Conservation (phyloP, 108 stramenopile genomes). For the Nitzschia palea region DNA sequence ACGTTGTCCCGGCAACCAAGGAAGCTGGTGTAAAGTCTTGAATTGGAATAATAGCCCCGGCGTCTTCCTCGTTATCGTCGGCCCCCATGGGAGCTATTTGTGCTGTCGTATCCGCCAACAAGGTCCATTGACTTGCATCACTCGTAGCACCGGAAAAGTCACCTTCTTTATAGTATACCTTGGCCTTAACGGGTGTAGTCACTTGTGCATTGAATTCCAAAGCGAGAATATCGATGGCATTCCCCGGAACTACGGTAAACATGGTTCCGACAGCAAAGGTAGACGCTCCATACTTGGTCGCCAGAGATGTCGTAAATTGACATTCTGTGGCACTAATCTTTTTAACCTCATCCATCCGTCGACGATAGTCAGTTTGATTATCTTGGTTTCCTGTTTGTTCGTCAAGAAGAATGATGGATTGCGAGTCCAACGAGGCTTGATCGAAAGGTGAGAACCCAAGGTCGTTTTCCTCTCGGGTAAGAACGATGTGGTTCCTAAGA, state of each 20-base stretch:
- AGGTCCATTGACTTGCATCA: slow-evolving; percentile 1
- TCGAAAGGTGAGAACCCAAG: no score
- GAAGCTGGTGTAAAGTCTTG: not conserved
- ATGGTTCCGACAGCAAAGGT: slow-evolving; percentile 8
- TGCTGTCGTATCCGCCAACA: slow-evolving; percentile 18
- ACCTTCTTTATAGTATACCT: slow-evolving; percentile 14
- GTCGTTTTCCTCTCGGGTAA: no score
- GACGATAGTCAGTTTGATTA: no score
- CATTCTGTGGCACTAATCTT: slow-evolving; percentile 2
- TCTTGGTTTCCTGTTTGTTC: no score
- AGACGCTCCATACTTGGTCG: not conserved
- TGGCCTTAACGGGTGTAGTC: not conserved
- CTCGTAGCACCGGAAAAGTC: slow-evolving; percentile 10
- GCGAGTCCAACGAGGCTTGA: no score
- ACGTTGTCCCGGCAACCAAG: not conserved
- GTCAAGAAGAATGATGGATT: no score
- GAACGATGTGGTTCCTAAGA: no score
- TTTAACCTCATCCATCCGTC: not conserved
- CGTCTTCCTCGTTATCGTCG: no score
- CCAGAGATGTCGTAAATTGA: slow-evolving; percentile 12
- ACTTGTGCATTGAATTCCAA: slow-evolving; percentile 10
- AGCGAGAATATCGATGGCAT: slow-evolving; percentile 6
- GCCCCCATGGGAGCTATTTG: not conserved
- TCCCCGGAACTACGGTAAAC: slow-evolving; percentile 3
- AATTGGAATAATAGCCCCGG: slow-evolving; percentile 18